Conservation (phyloP, 2,329 filamentous ascomycete species). For the Chaetomium globosum region DNA sequence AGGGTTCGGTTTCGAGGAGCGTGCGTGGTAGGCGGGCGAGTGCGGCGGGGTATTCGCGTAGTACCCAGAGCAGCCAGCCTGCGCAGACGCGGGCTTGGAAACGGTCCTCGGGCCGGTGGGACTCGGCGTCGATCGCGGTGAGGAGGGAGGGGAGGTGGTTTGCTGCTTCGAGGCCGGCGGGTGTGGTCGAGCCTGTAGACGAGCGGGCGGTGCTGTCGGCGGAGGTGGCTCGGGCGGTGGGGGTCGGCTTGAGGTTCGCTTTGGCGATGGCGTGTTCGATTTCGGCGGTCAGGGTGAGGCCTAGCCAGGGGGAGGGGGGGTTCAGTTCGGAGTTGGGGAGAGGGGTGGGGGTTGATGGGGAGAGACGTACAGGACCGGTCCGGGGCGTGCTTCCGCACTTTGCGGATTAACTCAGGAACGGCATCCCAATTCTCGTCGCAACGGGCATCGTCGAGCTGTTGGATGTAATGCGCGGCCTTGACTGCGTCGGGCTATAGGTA, state of each 20-base stretch:
- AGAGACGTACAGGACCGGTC: constrained; percentile 72
- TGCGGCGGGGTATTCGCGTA: constrained; percentile 68
- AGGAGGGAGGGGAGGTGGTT: constrained; percentile 55
- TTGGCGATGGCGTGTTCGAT: constrained; percentile 67
- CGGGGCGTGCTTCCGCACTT: constrained; percentile 91
- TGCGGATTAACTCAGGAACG: constrained; percentile 85
- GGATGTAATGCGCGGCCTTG: constrained; percentile 82
- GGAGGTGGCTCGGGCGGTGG: constrained; percentile 36
- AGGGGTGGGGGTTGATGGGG: constrained; percentile 12
- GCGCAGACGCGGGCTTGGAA: constrained; percentile 83
- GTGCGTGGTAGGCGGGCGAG: constrained; percentile 64
- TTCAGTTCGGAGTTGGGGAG: constrained; percentile 24
- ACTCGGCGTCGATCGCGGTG: constrained; percentile 61
- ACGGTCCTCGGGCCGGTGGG: constrained; percentile 56
- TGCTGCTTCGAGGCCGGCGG: constrained; percentile 51
- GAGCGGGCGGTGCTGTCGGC: constrained; percentile 42
- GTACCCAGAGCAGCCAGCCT: constrained; percentile 81
- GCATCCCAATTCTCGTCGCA: constrained; percentile 86
- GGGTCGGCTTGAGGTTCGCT: constrained; percentile 49
- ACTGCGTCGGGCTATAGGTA: constrained; percentile 49
- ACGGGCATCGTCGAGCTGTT: constrained; percentile 79
- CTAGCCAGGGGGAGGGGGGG: constrained; percentile 46
- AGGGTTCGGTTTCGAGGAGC: constrained; percentile 56
- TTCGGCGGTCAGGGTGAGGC: constrained; percentile 69
- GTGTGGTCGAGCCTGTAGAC: constrained; percentile 41